phyloP scores from a whole-genome alignment of 1,284 basidiomycete genomes.

The Ceratobasidium sp. region DNA sequence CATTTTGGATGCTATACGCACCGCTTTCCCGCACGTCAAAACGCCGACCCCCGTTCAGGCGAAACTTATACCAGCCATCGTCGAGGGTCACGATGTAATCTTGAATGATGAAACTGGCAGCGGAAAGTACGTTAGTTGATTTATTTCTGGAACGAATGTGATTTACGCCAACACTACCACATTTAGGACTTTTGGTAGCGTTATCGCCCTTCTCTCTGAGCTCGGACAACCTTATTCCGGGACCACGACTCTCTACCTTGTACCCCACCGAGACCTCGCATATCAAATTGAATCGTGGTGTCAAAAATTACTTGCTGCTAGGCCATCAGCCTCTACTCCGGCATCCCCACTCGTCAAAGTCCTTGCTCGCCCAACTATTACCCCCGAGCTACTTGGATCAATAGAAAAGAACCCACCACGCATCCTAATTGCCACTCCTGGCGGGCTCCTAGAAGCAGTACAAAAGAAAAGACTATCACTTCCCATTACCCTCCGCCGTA shows the following conservation, averaged over 20 bases:
- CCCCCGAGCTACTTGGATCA: constrained; percentile 46
- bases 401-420: constrained; percentile 56
- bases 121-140: constrained; percentile 66
- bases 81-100: constrained; percentile 61
- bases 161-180: too few relatives aligned
- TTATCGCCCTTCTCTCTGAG: constrained; percentile 69
- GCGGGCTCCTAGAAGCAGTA: constrained; percentile 65
- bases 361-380: constrained; percentile 25
- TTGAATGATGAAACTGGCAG: constrained; percentile 73
- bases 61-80: constrained; percentile 66
- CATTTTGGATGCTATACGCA: constrained; percentile 37
- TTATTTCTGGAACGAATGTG: background rate
- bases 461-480: constrained; percentile 55
- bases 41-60: constrained; percentile 65
- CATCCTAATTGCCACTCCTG: constrained; percentile 73
- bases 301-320: constrained; percentile 55
- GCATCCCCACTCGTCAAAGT: background rate
- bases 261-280: constrained; percentile 76
- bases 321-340: background rate
- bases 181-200: constrained; percentile 71
- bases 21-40: constrained; percentile 67
- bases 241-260: constrained; percentile 65
- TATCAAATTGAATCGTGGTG: constrained; percentile 74
- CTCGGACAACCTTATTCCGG: constrained; percentile 47
- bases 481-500: constrained; percentile 47